Evolutionary conservation across 345 rosid species (phyloP), one percentile per base, ranked within the genome.

Genomic region (Pelargonium nanum): DNA sequence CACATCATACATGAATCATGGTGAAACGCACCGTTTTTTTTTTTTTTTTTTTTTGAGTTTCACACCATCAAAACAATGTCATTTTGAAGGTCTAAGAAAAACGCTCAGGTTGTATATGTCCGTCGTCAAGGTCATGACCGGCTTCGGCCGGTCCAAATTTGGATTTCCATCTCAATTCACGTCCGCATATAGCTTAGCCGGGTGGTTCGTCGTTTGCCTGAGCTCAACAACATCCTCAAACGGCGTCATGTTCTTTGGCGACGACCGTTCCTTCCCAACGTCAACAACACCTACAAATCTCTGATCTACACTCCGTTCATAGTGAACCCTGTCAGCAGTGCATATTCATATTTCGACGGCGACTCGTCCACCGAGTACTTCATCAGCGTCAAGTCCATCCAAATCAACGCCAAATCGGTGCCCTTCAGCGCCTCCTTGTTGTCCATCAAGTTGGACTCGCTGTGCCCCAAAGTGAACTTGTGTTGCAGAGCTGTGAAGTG

Each of bases 291-390:
- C 1, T n/a, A n/a, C n/a, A 26, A 60, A 26, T 73, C 78, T 24
- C 72, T 78, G n/a, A 62, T 52, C 15, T 74, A 74, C 78, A 81
- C 83, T 10, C 75, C 81, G 12, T 30, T 81, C 7, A 57, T 75
- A 19, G 62, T 65, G 15, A 79, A 81, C 55, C 83, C 79, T 1
- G 75, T 71, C 0, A 74, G 72, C 52, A 74, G 79, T 4, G 67
- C 70, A 0, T 23, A 59, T 6, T 1, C 57, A 0, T 61, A 6
- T 21, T 68, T 64, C 10, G 13, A 1, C 4, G 81, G 70, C 2
- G 70, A 73, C 0, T 53, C 80, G 0, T 75, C 80, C 0, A 21
- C 78, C 4, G 83, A 81, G 2, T 81, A 74, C 64, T 76, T 76
- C 74, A 70, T 79, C 8, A 72, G 68, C 53, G 73, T 79, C 20